Evolutionary conservation across 1,139 yeast species (phyloP), one percentile per base, ranked within the genome.

Genomic region (Geotrichum europaeum): DNA sequence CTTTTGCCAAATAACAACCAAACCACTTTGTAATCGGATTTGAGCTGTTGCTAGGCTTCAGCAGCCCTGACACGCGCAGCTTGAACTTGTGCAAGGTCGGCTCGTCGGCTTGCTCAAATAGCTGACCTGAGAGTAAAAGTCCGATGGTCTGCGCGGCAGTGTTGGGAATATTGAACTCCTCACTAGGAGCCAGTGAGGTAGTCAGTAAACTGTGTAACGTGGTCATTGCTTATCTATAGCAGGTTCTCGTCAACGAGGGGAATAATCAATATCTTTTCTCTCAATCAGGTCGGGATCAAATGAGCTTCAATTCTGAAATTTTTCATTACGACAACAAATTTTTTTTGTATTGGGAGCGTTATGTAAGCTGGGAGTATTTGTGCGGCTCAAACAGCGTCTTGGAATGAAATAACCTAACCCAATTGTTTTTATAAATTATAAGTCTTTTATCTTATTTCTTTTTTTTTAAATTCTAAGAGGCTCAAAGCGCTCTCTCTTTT

Each of bases 41-140:
- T 3, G 47, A 40, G 18, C 20, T 15, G 20, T 40, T 40, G 50
- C 71, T 68, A 36, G 75, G 66, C 62, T 74, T 74, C 54, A 76
- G 63, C n/a, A 75, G 66, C 3, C 75, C 71, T n/a, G 78, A 74
- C 15, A 76, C 64, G 30, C 74, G 65, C 28, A 71, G 72, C 36
- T 72, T 68, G 60, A 75, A 68, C 64, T 72, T 73, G 67, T 74
- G 76, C 22, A 70, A 58, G 12, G 66, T 65, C 53, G 64, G 65
- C n/a, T 67, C 70, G 52, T 69, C 69, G 20, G 71, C 65, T 6
- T 43, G 49, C 4, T 59, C 59, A 15, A 69, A 56, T 10, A 69
- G 61, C 12, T 64, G 63, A 34, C 67, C 64, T 25, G 65, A 59
- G 30, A 60, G 56, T 25, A 68, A 56, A 6, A 67, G 53, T 18